These are phyloP conservation scores for Ocimum tenuiflorum DNA, from an alignment of 257 asterid genomes.

Conservation along the genomic window DNA sequence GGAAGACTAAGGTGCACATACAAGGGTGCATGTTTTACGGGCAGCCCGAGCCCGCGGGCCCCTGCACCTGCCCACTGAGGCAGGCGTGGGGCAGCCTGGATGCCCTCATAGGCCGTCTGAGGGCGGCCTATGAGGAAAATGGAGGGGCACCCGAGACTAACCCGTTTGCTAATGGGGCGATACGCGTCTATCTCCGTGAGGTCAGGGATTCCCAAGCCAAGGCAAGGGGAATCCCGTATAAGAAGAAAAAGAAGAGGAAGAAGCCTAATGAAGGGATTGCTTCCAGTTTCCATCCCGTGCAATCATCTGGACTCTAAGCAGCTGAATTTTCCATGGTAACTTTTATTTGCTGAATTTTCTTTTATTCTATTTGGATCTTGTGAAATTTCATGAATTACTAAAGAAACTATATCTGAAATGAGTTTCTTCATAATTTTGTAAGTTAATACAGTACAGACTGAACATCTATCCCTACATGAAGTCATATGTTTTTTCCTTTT, in stretches of 20 bases:
- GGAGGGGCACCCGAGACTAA: slow-evolving; percentile 65
- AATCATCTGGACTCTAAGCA: neutral
- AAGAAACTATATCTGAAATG: neutral
- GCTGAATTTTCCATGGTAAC: neutral
- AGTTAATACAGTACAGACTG: too few species aligned
- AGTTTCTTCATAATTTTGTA: neutral
- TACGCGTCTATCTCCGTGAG: slow-evolving; percentile 62
- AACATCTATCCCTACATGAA: too few species aligned
- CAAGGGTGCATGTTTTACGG: slow-evolving; percentile 69
- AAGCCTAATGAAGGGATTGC: slow-evolving; percentile 3
- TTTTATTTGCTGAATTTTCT: neutral
- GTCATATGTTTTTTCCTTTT: neutral
- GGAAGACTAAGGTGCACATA: slow-evolving; percentile 76
- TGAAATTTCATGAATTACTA: slow-evolving; percentile 4
- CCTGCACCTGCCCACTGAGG: slow-evolving; percentile 63
- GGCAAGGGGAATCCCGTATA: slow-evolving; percentile 78
- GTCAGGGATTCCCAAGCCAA: slow-evolving; percentile 67
- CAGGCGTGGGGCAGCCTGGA: slow-evolving; percentile 95
- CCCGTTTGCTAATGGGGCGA: slow-evolving; percentile 73
- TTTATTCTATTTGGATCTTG: neutral
- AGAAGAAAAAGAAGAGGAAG: slow-evolving; percentile 73
- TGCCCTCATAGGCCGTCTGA: slow-evolving; percentile 65
- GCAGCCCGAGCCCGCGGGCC: slow-evolving; percentile 63
- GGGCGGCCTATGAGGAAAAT: slow-evolving; percentile 87
- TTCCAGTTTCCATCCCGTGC: neutral